phyloP scores from a whole-genome alignment of 2,329 filamentous ascomycete species.

The Aspergillus sp. region DNA sequence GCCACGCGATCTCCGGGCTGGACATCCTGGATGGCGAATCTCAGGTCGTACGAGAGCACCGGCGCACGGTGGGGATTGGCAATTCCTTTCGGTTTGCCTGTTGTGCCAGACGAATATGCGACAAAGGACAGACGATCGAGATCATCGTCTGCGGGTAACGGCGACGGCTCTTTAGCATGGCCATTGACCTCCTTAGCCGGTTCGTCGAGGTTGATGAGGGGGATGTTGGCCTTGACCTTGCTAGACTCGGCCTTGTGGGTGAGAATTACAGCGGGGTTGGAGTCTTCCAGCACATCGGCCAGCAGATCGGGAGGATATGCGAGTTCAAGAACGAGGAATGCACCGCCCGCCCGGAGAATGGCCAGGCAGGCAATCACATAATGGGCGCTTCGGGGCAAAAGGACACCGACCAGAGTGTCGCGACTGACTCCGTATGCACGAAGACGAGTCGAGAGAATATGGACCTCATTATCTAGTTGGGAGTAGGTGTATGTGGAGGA shows the following conservation, averaged over 20 bases:
- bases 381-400: constrained; percentile 69
- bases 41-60: constrained; percentile 67
- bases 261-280: constrained; percentile 65
- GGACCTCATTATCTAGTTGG: constrained; percentile 65
- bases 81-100: constrained; percentile 76
- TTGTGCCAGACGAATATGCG: constrained; percentile 75
- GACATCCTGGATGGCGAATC: constrained; percentile 67
- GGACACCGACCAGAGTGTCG: constrained; percentile 69
- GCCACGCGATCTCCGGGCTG: constrained; percentile 70
- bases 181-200: constrained; percentile 24
- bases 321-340: constrained; percentile 74
- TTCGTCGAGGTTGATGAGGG: constrained; percentile 63
- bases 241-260: constrained; percentile 61
- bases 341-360: constrained; percentile 71
- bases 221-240: constrained; percentile 58
- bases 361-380: constrained; percentile 77
- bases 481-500: constrained; percentile 63
- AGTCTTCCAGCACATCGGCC: constrained; percentile 72
- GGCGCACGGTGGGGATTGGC: constrained; percentile 72
- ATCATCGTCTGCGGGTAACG: constrained; percentile 60
- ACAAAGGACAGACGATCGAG: constrained; percentile 72
- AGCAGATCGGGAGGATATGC: constrained; percentile 71
- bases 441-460: constrained; percentile 59
- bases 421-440: constrained; percentile 65
- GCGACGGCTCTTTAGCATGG: constrained; percentile 41